phyloP scores from a whole-genome alignment of 306 rosid genomes.

The Arachis stenosperma region DNA sequence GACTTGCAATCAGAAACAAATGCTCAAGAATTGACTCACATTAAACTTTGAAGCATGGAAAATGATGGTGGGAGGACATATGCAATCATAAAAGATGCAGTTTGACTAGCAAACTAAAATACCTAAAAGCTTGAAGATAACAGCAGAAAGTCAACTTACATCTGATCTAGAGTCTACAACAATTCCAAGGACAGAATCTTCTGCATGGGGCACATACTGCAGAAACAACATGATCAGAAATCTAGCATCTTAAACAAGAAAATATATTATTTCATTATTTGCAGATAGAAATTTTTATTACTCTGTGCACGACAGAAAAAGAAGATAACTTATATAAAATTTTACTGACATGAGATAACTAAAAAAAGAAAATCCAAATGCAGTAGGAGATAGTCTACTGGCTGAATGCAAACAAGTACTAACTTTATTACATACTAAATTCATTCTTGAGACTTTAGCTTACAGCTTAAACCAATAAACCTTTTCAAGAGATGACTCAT shows the following conservation, averaged over 20 bases:
- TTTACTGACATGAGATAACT: neutral
- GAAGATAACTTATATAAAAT: neutral
- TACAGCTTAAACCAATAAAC: neutral
- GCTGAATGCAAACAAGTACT: constrained; percentile 23
- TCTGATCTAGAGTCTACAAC: constrained; percentile 83
- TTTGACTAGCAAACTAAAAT: neutral
- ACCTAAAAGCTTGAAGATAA: constrained; percentile 7
- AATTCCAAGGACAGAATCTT: constrained; percentile 88
- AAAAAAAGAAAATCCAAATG: neutral
- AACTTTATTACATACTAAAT: neutral
- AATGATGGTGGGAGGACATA: neutral
- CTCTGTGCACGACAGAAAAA: neutral
- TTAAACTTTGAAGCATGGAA: neutral
- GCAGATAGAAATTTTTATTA: constrained; percentile 1
- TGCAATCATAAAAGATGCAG: neutral
- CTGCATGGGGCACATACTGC: constrained; percentile 87
- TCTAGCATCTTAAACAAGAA: neutral
- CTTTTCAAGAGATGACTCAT: neutral
- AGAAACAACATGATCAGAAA: constrained; percentile 32
- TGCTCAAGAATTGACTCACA: neutral
- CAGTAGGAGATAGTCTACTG: constrained; percentile 28
- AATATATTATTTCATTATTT: neutral
- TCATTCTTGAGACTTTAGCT: neutral
- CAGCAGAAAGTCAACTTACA: constrained; percentile 57
- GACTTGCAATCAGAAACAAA: neutral